Conservation (phyloP, 2,329 filamentous ascomycete genomes). For the Colletotrichum spinosum region DNA sequence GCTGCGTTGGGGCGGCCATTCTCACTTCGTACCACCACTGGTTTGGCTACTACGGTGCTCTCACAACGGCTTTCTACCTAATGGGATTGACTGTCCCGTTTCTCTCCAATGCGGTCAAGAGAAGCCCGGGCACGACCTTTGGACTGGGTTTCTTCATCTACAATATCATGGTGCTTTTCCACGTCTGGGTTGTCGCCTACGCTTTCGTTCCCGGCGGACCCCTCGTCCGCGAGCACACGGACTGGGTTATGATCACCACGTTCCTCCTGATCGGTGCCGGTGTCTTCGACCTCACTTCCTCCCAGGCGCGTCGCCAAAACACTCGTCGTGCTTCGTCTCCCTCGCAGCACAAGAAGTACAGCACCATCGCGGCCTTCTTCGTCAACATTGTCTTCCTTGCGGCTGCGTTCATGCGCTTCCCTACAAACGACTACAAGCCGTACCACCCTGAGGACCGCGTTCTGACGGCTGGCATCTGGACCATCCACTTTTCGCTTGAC, state of each 20-base stretch:
- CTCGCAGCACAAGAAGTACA: constrained; percentile 63
- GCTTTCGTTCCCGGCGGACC: constrained; percentile 97
- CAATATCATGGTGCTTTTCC: constrained; percentile 95
- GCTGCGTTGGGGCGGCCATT: constrained; percentile 81
- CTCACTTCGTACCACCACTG: constrained; percentile 84
- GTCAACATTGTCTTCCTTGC: constrained; percentile 85
- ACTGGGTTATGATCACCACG: constrained; percentile 91
- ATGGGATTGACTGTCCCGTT: constrained; percentile 83
- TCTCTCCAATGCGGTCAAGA: constrained; percentile 79
- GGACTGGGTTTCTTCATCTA: constrained; percentile 91
- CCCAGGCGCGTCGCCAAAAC: constrained; percentile 56
- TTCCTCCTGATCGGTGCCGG: constrained; percentile 89
- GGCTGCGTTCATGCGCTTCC: constrained; percentile 90
- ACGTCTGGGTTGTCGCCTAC: constrained; percentile 98
- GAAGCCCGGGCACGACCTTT: constrained; percentile 83
- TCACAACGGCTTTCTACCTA: constrained; percentile 81
- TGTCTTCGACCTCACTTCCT: constrained; percentile 76
- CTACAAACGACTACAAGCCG: constrained; percentile 89
- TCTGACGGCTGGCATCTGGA: constrained; percentile 97
- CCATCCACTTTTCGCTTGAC: constrained; percentile 96
- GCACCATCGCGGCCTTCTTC: constrained; percentile 70
- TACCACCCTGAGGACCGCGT: constrained; percentile 90
- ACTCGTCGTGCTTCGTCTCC: constrained; percentile 48
- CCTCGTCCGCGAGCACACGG: constrained; percentile 91
- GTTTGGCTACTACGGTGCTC: constrained; percentile 88